Evolutionary conservation across 352 stramenopile genomes (phyloP).

Genomic region (Phytophthora podocarpi): DNA sequence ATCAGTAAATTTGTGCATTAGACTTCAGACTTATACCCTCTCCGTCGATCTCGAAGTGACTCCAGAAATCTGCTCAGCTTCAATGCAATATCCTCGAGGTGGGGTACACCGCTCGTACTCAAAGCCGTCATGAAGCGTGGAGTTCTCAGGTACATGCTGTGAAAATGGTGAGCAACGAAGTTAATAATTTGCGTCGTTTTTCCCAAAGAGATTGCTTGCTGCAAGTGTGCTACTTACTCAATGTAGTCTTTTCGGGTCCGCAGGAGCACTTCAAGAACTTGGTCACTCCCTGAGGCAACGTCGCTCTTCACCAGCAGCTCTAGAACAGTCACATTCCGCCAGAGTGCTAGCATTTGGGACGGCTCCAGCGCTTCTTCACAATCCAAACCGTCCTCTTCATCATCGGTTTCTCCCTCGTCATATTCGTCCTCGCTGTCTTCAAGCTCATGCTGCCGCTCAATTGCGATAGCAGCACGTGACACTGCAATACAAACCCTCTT

Average conservation of each 20-base stretch:
- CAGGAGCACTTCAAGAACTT: slow-evolving; percentile 35
- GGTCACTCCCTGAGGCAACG: neutral
- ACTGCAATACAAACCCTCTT: slow-evolving; percentile 49
- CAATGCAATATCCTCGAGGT: slow-evolving; percentile 35
- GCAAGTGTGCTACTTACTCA: slow-evolving; percentile 37
- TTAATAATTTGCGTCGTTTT: slow-evolving; percentile 9
- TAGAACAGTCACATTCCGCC: slow-evolving; percentile 50
- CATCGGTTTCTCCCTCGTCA: neutral
- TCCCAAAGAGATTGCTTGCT: neutral
- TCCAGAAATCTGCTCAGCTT: slow-evolving; percentile 44
- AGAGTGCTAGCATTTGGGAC: slow-evolving; percentile 42
- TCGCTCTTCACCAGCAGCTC: slow-evolving; percentile 37
- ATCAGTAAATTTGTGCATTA: neutral
- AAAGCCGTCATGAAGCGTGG: slow-evolving; percentile 35
- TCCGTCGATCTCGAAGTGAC: slow-evolving; percentile 25
- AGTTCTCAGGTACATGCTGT: slow-evolving; percentile 58
- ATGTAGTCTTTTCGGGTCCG: slow-evolving; percentile 49
- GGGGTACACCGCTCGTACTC: slow-evolving; percentile 16
- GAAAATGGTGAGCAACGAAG: neutral
- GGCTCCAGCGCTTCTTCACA: slow-evolving; percentile 15
- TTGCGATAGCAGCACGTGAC: slow-evolving; percentile 28
- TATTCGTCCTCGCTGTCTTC: neutral
- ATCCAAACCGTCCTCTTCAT: slow-evolving; percentile 8
- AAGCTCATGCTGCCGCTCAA: slow-evolving; percentile 12
- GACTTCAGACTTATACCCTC: slow-evolving; percentile 7